Percentiles rank a stretch among this genome's conserved stretches.
Conservation (phyloP, 2,329 filamentous ascomycete genomes). For the Aspergillus sp. region DNA sequence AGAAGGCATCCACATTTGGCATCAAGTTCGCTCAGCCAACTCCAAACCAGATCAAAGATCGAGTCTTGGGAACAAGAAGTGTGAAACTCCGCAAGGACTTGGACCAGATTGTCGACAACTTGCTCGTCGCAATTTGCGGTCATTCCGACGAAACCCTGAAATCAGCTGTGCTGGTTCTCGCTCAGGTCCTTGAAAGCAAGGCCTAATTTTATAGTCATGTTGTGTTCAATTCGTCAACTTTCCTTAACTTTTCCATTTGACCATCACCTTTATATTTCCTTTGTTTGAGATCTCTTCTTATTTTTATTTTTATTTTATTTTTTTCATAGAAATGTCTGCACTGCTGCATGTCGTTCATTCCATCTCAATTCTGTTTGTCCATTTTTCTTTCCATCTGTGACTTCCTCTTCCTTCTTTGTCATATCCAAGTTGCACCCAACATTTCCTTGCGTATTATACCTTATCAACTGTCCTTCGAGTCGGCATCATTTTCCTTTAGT, state of each 20-base stretch:
- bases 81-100: constrained; percentile 25
- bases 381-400: constrained; percentile 1
- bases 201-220: constrained; percentile 6
- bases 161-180: constrained; percentile 32
- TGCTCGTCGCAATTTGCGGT: constrained; percentile 32
- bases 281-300: background rate
- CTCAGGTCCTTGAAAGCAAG: constrained; percentile 33
- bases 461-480: background rate
- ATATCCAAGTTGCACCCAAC: background rate
- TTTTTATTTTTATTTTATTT: background rate
- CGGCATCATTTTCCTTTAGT: background rate
- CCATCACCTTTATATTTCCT: constrained; percentile 1
- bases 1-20: constrained; percentile 29
- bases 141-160: constrained; percentile 31
- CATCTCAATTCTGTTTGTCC: constrained; percentile 1
- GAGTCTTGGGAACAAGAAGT: constrained; percentile 24
- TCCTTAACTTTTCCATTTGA: constrained; percentile 2
- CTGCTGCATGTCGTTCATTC: no score
- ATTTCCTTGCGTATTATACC: background rate
- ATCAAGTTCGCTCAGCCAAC: constrained; percentile 24
- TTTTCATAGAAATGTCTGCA: background rate
- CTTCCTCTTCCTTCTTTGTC: background rate
- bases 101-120: constrained; percentile 31
- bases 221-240: background rate
- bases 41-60: constrained; percentile 23